These are phyloP conservation scores for Streptanthus diversifolius DNA, from an alignment of 345 rosid genomes.

Conservation along the genomic window DNA sequence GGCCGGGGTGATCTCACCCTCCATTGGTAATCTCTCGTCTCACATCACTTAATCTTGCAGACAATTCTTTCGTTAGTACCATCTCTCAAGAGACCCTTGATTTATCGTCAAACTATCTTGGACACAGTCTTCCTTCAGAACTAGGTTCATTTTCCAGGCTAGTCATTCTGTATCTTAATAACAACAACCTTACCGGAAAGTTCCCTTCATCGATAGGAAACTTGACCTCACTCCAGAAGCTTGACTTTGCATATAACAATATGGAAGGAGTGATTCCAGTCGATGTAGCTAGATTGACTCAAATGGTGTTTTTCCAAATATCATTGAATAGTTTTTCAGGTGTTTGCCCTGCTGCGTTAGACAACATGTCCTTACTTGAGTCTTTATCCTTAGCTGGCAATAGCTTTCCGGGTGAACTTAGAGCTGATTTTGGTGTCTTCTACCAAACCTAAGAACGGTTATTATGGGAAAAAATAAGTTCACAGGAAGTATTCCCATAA, in stretches of 20 bases:
- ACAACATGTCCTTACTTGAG: constrained; percentile 26
- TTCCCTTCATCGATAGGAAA: constrained; percentile 28
- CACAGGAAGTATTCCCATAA: constrained; percentile 22
- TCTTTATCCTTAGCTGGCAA: constrained; percentile 1
- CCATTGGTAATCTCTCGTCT: constrained; percentile 41
- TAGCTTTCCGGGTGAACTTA: constrained; percentile 22
- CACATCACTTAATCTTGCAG: constrained; percentile 20
- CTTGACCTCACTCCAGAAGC: constrained; percentile 15
- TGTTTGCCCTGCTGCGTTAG: constrained; percentile 20
- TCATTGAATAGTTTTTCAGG: constrained; percentile 25
- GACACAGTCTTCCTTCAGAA: constrained; percentile 18
- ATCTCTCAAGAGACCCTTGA: constrained; percentile 31
- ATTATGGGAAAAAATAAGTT: constrained; percentile 5
- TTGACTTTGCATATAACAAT: constrained; percentile 17
- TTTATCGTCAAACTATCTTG: constrained; percentile 15
- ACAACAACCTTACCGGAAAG: constrained; percentile 20
- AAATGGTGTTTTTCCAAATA: constrained; percentile 5
- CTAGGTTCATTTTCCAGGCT: constrained; percentile 23
- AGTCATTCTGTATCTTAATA: neutral
- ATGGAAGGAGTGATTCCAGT: constrained; percentile 28
- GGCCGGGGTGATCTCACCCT: constrained; percentile 26
- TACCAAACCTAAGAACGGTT: constrained; percentile 14
- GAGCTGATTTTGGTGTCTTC: constrained; percentile 19
- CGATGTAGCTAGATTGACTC: constrained; percentile 15
- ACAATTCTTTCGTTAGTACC: constrained; percentile 19